Conservation (phyloP, 192 early-diverging fungal genomes). For the Coemansia guatemalensis region DNA sequence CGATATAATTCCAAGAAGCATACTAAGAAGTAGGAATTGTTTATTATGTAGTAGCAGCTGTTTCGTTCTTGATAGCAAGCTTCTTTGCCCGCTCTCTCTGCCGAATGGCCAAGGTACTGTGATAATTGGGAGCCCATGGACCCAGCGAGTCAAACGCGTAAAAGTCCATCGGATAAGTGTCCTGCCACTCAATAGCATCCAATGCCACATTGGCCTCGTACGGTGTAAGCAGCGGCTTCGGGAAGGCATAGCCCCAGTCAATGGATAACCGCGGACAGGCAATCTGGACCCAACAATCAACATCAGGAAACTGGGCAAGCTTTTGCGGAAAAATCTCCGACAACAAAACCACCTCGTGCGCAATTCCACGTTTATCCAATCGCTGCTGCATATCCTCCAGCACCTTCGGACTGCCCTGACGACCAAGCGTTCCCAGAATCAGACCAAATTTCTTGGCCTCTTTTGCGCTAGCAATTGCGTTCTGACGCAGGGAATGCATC, state of each 20-base stretch:
- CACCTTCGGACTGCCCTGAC: conserved; percentile 94
- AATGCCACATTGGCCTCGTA: conserved; percentile 94
- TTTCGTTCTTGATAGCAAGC: neutral
- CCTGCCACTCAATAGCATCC: conserved; percentile 73
- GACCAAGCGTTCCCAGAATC: conserved; percentile 92
- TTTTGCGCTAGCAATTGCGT: conserved; percentile 76
- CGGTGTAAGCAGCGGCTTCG: conserved; percentile 87
- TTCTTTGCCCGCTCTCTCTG: conserved; percentile 32
- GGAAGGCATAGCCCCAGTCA: conserved; percentile 98
- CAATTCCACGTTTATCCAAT: conserved; percentile 61
- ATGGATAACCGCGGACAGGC: conserved; percentile 96
- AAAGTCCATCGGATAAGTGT: conserved; percentile 98
- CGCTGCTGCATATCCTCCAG: conserved; percentile 75
- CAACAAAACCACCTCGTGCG: conserved; percentile 73
- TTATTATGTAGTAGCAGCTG: neutral
- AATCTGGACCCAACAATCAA: conserved; percentile 93
- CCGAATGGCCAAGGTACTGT: conserved; percentile 36
- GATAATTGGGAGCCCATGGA: conserved; percentile 91
- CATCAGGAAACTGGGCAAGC: conserved; percentile 81
- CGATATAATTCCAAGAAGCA: too few species aligned
- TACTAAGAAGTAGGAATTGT: too few species aligned
- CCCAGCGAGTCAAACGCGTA: conserved; percentile 89
- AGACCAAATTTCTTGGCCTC: conserved; percentile 81
- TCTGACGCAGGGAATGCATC: conserved; percentile 83
- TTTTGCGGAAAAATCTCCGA: conserved; percentile 96